Evolutionary conservation across 169 alveolate genomes (phyloP), one percentile per base, ranked within the genome.

Genomic region (Plasmodium vinckei): DNA sequence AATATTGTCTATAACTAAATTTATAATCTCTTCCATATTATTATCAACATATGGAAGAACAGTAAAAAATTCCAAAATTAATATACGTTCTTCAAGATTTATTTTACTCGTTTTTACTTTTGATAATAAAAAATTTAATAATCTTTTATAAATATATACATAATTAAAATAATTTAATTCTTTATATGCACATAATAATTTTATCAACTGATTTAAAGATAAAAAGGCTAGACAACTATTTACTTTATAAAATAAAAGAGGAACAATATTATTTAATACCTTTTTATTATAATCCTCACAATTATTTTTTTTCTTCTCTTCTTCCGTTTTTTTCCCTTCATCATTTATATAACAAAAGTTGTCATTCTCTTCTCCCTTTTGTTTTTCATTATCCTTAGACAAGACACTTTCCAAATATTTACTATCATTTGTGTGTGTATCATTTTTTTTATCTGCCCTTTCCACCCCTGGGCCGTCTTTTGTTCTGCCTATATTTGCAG

Each of bases 81-180:
- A 13, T 21, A 86, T 61, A 27, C 64, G n/a, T 19, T 86, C 91
- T 68, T 72, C 73, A 19, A 72, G 4, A 39, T 27, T 72, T 33
- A 63, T 72, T 54, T 86, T 86, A 47, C 59, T 70, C 5, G 72
- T 57, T 63, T 63, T 68, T 12, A 70, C 2, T 49, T 86, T 86
- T 5, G 56, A 44, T 12, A 71, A 39, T 19, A 86, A 54, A 39
- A 57, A 86, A 17, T 46, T 61, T 57, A 86, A 33, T 51, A 86
- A 27, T 9, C 87, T 72, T 63, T 86, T 86, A 42, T 86, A 86
- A 19, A 86, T 63, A 25, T 57, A 86, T 19, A 15, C 23, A 33
- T 86, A 86, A 23, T 86, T 61, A 23, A 86, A 86, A 53, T 86
- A 86, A 63, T 86, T 86, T 19, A 86, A 63, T n/a, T 86, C 91